phyloP scores from a whole-genome alignment of 768 basidiomycete species.

The Trametes punicea region DNA sequence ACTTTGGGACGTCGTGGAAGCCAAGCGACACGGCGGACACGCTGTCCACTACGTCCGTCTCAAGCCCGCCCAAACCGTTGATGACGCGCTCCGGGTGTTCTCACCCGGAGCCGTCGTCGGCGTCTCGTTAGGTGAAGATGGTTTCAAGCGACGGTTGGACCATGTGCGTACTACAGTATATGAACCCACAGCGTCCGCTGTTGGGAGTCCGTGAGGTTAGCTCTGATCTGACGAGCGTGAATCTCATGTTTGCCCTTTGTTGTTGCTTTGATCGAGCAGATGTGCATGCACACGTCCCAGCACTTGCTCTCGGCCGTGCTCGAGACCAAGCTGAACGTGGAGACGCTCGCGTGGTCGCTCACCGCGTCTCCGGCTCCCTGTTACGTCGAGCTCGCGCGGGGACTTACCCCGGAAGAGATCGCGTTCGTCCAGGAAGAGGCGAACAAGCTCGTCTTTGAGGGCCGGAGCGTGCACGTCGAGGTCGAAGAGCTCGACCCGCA shows the following conservation, averaged over 20 bases:
- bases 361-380: slow-evolving; percentile 62
- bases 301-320: slow-evolving; percentile 81
- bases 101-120: slow-evolving; percentile 48
- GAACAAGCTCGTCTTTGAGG: slow-evolving; percentile 68
- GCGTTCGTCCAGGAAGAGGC: slow-evolving; percentile 55
- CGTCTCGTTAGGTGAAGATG: slow-evolving; percentile 54
- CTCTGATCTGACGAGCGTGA: not conserved
- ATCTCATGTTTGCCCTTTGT: slow-evolving; percentile 8
- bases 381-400: slow-evolving; percentile 74
- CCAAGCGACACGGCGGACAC: slow-evolving; percentile 65
- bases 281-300: slow-evolving; percentile 84
- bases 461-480: slow-evolving; percentile 65
- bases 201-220: not conserved
- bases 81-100: slow-evolving; percentile 46
- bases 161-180: slow-evolving; percentile 46
- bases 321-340: slow-evolving; percentile 57
- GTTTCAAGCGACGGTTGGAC: slow-evolving; percentile 66
- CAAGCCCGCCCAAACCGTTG: slow-evolving; percentile 33
- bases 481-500: slow-evolving; percentile 59
- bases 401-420: slow-evolving; percentile 64
- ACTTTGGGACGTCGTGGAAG: slow-evolving; percentile 59
- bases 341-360: slow-evolving; percentile 82
- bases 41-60: slow-evolving; percentile 71
- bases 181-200: not conserved
- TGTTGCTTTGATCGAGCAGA: slow-evolving; percentile 37